phyloP scores from a whole-genome alignment of 352 stramenopile species.

The Pythium insidiosum region DNA sequence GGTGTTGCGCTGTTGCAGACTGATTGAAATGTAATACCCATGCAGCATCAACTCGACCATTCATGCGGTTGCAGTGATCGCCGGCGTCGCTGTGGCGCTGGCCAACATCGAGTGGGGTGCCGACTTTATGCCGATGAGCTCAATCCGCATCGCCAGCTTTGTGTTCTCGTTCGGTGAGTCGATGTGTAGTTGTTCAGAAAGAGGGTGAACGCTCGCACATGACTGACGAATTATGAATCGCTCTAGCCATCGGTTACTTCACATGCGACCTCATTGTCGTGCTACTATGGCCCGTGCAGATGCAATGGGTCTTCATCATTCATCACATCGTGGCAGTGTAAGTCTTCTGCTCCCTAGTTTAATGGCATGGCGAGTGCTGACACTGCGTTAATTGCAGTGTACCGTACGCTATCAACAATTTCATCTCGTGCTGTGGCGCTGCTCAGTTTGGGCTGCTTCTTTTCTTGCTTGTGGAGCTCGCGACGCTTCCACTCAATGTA shows the following conservation, averaged over 20 bases:
- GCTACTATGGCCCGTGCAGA: slow-evolving; percentile 62
- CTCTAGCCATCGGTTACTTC: slow-evolving; percentile 71
- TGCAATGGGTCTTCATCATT: slow-evolving; percentile 72
- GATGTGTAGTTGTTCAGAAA: background rate
- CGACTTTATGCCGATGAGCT: slow-evolving; percentile 65
- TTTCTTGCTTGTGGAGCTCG: slow-evolving; percentile 75
- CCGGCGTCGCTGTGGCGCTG: slow-evolving; percentile 59
- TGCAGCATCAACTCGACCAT: slow-evolving; percentile 75
- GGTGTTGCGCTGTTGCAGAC: background rate
- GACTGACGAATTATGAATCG: slow-evolving; percentile 1
- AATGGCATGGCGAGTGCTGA: background rate
- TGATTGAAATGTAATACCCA: background rate
- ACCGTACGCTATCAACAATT: slow-evolving; percentile 85
- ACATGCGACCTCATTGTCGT: slow-evolving; percentile 76
- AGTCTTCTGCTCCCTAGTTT: slow-evolving; percentile 5
- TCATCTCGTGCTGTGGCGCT: slow-evolving; percentile 67
- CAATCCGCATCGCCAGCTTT: slow-evolving; percentile 63
- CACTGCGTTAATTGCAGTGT: no score
- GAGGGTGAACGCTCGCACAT: background rate
- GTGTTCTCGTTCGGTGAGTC: slow-evolving; percentile 75
- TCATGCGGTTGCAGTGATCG: slow-evolving; percentile 53
- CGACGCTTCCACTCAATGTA: slow-evolving; percentile 67
- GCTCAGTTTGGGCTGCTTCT: slow-evolving; percentile 70
- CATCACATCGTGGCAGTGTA: slow-evolving; percentile 80
- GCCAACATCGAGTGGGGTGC: slow-evolving; percentile 50